Evolutionary conservation across 805 yeast species (phyloP), one percentile per base, ranked within the genome.

Genomic region (Lachancea meyersii): DNA sequence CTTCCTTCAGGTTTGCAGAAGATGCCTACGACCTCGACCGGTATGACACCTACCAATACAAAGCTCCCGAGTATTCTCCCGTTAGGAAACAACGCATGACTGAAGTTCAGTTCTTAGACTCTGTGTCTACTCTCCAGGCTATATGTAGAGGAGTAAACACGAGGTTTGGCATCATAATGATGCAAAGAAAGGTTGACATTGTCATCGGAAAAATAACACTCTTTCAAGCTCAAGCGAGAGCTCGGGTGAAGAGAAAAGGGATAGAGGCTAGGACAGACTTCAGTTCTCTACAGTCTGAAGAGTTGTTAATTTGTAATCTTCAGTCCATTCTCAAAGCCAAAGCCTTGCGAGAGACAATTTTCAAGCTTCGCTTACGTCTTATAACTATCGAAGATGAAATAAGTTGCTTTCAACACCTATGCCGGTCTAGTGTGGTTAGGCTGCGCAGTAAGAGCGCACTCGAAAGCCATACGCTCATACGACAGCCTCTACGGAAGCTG

Each of bases 81-180:
- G 44, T 33, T n/a, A 52, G 59, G 21, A 57, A 46, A 39, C 45
- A 54, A 30, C 49, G 46, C 31, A 60, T 61, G 64, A 51, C 59
- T 3, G 66, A 58, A 46, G 42, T 37, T 24, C 57, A 56, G 36
- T 61, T 55, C 47, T 48, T 55, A 39, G 58, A 50, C 7, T 41
- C 40, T 5, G 72, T 82, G 30, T 63, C 72, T 30, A 67, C 64
- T 43, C 64, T 88, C 14, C 96, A 88, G 58, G 76, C 93, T 0
- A 63, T 79, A 19, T 73, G 85, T 14, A 69, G 86, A 50, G 95
- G 93, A 16, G 79, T 85, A 0, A 68, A 77, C 31, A 65, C 76
- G 43, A 71, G 96, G 40, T 84, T 80, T 56, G 64, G 66, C 17
- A 67, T 80, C 65, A 79, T 78, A 58, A 82, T 84, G 27, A 75